Conservation (phyloP, 2,329 filamentous ascomycete genomes). For the Trichophyton benhamiae region DNA sequence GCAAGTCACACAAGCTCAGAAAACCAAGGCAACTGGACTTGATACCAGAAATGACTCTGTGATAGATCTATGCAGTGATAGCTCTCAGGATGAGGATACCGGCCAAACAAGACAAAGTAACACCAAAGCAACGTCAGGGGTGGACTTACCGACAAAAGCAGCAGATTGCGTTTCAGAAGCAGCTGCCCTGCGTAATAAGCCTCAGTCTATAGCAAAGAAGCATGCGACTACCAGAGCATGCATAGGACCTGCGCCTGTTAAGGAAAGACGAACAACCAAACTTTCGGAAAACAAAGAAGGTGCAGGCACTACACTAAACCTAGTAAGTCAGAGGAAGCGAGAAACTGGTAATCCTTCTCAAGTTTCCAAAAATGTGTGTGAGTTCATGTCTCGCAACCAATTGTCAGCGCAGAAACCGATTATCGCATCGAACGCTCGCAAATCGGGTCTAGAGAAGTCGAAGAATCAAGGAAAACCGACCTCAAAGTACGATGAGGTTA, state of each 20-base stretch:
- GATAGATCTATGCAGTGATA: neutral
- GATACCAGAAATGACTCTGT: neutral
- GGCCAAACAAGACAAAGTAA: neutral
- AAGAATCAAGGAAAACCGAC: neutral
- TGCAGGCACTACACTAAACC: neutral
- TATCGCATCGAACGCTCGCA: neutral
- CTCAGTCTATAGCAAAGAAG: conserved; percentile 6
- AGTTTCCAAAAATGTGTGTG: conserved; percentile 13
- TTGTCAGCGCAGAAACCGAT: neutral
- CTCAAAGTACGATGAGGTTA: neutral
- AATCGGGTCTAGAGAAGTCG: neutral
- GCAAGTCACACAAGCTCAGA: neutral
- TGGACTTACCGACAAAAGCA: too few relatives aligned
- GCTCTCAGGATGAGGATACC: neutral
- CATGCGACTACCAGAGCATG: conserved; percentile 2
- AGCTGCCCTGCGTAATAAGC: neutral
- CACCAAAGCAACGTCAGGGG: too few relatives aligned
- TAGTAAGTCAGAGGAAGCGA: neutral
- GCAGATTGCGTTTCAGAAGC: neutral
- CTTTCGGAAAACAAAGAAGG: neutral
- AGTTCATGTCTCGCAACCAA: conserved; percentile 12
- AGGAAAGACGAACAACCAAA: too few relatives aligned
- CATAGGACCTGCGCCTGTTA: conserved; percentile 3
- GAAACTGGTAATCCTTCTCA: conserved; percentile 4
- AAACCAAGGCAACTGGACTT: too few relatives aligned